Conservation (phyloP, 2,329 filamentous ascomycete species). For the Pseudogymnoascus sp. region DNA sequence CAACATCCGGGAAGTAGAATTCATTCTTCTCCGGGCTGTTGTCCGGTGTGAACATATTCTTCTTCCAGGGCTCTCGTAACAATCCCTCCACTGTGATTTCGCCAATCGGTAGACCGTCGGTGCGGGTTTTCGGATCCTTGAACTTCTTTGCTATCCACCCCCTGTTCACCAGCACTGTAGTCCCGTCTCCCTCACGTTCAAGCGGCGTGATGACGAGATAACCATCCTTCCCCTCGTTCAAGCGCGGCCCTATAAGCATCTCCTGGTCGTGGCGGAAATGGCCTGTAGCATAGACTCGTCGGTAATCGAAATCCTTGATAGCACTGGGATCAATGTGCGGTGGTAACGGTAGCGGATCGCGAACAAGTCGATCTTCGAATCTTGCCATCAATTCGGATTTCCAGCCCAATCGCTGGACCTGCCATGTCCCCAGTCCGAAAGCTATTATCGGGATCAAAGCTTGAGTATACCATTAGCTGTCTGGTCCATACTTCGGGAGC, state of each 20-base stretch:
- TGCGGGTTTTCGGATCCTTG: conserved; percentile 52
- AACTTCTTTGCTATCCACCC: conserved; percentile 85
- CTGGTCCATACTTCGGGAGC: background rate
- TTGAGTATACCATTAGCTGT: conserved; percentile 12
- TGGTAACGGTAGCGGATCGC: conserved; percentile 76
- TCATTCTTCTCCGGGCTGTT: conserved; percentile 75
- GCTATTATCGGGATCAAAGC: conserved; percentile 78
- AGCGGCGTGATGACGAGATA: conserved; percentile 88
- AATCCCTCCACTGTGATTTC: conserved; percentile 76
- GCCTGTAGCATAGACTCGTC: conserved; percentile 69
- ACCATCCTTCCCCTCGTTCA: conserved; percentile 82
- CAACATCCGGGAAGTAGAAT: conserved; percentile 93
- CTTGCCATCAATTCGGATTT: conserved; percentile 87
- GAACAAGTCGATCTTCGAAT: conserved; percentile 84
- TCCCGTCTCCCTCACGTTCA: conserved; percentile 54
- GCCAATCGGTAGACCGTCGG: conserved; percentile 56
- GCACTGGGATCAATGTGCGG: conserved; percentile 73
- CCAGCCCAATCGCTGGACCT: conserved; percentile 86
- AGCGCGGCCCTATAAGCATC: conserved; percentile 88
- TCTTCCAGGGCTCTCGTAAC: conserved; percentile 84
- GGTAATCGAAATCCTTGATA: conserved; percentile 83
- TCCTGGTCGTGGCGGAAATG: conserved; percentile 78
- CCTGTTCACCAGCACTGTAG: conserved; percentile 76
- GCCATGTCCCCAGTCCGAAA: conserved; percentile 87
- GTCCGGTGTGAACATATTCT: conserved; percentile 93